Base-by-base conservation (phyloP, 2,329 filamentous ascomycete genomes). In the Claviceps pusilla region DNA sequence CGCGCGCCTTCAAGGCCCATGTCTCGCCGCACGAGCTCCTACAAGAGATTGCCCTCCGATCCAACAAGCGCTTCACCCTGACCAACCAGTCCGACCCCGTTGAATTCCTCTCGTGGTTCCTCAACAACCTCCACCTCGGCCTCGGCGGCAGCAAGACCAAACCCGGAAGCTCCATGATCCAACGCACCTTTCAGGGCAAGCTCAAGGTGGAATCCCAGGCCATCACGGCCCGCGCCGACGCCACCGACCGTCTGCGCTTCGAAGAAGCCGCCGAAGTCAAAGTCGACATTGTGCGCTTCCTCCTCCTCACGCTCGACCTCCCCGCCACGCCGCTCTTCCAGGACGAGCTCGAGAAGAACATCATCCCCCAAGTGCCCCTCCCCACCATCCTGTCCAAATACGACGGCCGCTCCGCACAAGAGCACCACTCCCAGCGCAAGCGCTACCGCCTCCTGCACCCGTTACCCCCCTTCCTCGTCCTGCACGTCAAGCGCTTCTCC, bases 401-500 rank as follows among this genome's bases (percentile, higher is more conserved):
- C 73, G 90, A 97, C 68, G 93, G 93, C 59, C 72, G 87, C 47
- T 83, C 80, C 43, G 83, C 89, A 0, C 91, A 95, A 66, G 93
- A 98, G 65, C 88, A 91, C 64, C 80, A 91, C 61, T 86, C 89
- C 53, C 87, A 91, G 62, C 83, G 93, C 58, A 86, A 91, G 63
- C 84, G 93, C 39, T 96, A 96, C 71, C 83, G 91, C 16, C 77
- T 98, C 4, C 73, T 95, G 50, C 90, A 95, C 64, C 93, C 93
- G 0, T 76, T 98, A 0, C 93, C 93, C 0, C 91, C 90, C 0
- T 97, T 86, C 66, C 80, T 98, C 19, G 75, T 93, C 53, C 89
- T 98, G 72, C 91, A 98, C 73, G 84, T 97, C 73, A 97, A 97
- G 73, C 89, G 93, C 61, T 98, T 98, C 76, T 88, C 84, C 61